These are phyloP conservation scores for Kentomonas sorsogonicus DNA, from an alignment of 208 protist genomes.

Conservation along the genomic window DNA sequence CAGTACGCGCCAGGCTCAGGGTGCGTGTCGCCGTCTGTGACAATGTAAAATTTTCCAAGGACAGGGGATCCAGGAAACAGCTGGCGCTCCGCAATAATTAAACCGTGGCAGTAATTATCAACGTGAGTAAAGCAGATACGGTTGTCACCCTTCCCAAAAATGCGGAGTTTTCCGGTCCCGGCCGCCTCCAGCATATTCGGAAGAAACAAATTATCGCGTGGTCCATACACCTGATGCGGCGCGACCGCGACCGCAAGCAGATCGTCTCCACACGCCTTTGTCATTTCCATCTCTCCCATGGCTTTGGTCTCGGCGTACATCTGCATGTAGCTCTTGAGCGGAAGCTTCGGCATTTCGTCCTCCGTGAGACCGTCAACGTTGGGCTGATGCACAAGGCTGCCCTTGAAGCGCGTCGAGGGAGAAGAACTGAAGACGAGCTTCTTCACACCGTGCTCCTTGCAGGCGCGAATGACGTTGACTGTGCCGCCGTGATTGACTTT, in stretches of 20 bases:
- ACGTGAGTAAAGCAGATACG: conserved; percentile 94
- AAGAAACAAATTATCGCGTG: conserved; percentile 93
- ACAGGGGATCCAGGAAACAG: conserved; percentile 87
- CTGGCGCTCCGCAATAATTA: conserved; percentile 90
- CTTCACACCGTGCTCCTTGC: conserved; percentile 81
- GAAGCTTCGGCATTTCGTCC: conserved; percentile 83
- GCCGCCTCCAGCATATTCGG: conserved; percentile 93
- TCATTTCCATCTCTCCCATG: conserved; percentile 86
- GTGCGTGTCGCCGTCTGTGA: conserved; percentile 91
- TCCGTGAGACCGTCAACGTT: conserved; percentile 91
- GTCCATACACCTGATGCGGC: conserved; percentile 94
- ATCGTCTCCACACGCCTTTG: conserved; percentile 64
- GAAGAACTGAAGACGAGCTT: conserved; percentile 94
- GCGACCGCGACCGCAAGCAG: conserved; percentile 89
- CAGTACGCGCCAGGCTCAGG: conserved; percentile 83
- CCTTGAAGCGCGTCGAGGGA: conserved; percentile 90
- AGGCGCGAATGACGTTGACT: conserved; percentile 91
- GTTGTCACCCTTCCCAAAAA: conserved; percentile 92
- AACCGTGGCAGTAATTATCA: conserved; percentile 94
- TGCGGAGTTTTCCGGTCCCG: conserved; percentile 88
- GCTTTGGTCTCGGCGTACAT: conserved; percentile 93
- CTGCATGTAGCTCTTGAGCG: conserved; percentile 88
- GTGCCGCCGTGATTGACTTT: conserved; percentile 92
- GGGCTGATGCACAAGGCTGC: conserved; percentile 79
- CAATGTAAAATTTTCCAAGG: conserved; percentile 94